Evolutionary conservation across 2,329 filamentous ascomycete species (phyloP).

Genomic region (Myotisia sp.): DNA sequence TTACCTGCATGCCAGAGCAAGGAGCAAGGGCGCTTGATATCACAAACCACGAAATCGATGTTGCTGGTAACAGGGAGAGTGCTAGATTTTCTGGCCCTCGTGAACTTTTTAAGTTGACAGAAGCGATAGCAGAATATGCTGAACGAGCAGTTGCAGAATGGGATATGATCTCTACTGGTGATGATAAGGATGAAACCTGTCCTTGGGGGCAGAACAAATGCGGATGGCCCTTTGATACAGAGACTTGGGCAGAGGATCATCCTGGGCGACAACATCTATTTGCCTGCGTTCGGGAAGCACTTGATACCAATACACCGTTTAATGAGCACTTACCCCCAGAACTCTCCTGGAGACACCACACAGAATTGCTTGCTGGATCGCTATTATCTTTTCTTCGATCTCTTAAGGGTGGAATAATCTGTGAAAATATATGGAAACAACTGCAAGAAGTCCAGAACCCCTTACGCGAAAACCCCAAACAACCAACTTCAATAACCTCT

Average conservation of each 20-base stretch:
- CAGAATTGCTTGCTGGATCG: slow-evolving; percentile 60
- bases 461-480: slow-evolving; percentile 37
- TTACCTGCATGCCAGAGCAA: slow-evolving; percentile 68
- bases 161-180: slow-evolving; percentile 39
- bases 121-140: slow-evolving; percentile 52
- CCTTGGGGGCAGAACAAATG: slow-evolving; percentile 40
- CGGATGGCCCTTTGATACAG: slow-evolving; percentile 46
- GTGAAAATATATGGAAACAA: slow-evolving; percentile 53
- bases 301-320: slow-evolving; percentile 57
- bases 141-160: slow-evolving; percentile 48
- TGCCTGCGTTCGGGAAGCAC: slow-evolving; percentile 42
- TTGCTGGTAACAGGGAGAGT: slow-evolving; percentile 22
- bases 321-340: slow-evolving; percentile 48
- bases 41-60: slow-evolving; percentile 24
- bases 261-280: slow-evolving; percentile 31
- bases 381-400: slow-evolving; percentile 60
- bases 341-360: slow-evolving; percentile 48
- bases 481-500: slow-evolving; percentile 27
- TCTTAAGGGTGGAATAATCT: slow-evolving; percentile 66
- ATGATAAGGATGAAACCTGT: slow-evolving; percentile 18
- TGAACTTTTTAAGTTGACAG: slow-evolving; percentile 79
- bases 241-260: slow-evolving; percentile 33
- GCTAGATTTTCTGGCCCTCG: slow-evolving; percentile 63
- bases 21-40: slow-evolving; percentile 54
- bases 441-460: slow-evolving; percentile 47